Evolutionary conservation across 306 rosid genomes (phyloP).

Genomic region (Lotus japonicus): DNA sequence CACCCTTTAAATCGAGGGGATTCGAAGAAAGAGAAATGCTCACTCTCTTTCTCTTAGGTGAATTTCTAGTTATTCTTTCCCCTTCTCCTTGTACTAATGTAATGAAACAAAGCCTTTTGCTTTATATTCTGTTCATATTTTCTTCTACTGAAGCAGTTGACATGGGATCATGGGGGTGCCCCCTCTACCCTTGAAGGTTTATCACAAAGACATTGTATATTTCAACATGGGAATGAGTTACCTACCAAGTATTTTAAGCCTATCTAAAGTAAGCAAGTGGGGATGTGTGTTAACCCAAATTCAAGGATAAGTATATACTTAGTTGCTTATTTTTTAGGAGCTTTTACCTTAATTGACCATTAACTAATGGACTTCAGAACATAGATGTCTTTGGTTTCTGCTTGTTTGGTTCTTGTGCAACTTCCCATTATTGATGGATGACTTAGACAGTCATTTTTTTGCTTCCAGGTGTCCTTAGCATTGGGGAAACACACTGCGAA

Average conservation of each 20-base stretch:
- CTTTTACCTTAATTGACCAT: neutral
- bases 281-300: neutral
- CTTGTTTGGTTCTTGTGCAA: neutral
- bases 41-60: conserved; percentile 34
- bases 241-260: neutral
- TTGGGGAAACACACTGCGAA: conserved; percentile 33
- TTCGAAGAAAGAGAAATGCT: conserved; percentile 35
- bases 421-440: neutral
- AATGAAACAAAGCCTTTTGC: neutral
- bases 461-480: conserved; percentile 33
- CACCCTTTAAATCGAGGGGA: conserved; percentile 32
- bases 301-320: neutral
- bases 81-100: neutral
- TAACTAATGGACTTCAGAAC: neutral
- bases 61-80: neutral
- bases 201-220: neutral
- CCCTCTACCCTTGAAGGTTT: neutral
- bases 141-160: neutral
- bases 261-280: neutral
- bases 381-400: conserved; percentile 1
- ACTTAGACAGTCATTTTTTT: neutral
- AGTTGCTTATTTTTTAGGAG: neutral
- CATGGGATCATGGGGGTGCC: neutral
- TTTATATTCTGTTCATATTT: neutral
- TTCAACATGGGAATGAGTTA: neutral